phyloP scores from a whole-genome alignment of 768 basidiomycete species.

The Rhodosporidiobolus sp. region DNA sequence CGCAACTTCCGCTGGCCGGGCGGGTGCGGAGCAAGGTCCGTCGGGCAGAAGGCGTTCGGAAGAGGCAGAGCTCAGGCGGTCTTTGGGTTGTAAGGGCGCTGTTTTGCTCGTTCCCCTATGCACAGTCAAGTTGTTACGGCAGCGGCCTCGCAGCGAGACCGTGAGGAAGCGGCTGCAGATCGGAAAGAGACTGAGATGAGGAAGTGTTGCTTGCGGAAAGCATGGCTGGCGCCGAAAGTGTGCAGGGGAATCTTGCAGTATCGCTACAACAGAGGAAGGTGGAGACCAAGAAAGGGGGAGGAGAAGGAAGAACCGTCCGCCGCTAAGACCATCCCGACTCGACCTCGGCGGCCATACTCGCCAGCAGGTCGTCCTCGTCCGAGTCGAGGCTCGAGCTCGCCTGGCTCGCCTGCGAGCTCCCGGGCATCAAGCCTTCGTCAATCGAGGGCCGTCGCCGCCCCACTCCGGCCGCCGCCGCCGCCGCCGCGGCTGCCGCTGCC shows the following conservation, averaged over 20 bases:
- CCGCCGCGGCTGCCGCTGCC: too few relatives aligned
- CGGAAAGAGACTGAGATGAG: too few relatives aligned
- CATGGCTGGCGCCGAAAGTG: too few relatives aligned
- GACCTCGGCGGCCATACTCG: conserved; percentile 29
- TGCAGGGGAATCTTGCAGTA: too few relatives aligned
- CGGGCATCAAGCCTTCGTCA: not conserved
- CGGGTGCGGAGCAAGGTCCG: conserved; percentile 7
- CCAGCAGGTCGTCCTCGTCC: conserved; percentile 37
- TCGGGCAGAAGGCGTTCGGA: conserved; percentile 10
- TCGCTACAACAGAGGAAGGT: too few relatives aligned
- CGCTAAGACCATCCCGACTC: conserved; percentile 22
- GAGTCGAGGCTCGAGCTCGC: conserved; percentile 28
- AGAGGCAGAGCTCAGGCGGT: not conserved
- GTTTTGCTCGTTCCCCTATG: too few relatives aligned
- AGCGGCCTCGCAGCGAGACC: too few relatives aligned
- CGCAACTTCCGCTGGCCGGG: conserved; percentile 15
- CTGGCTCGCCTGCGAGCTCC: conserved; percentile 20
- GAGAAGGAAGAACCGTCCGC: too few relatives aligned
- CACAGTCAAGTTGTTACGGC: too few relatives aligned
- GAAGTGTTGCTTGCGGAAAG: too few relatives aligned
- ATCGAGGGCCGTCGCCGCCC: not conserved
- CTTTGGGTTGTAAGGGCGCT: conserved; percentile 6
- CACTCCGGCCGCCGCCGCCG: not conserved
- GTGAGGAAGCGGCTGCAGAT: too few relatives aligned
- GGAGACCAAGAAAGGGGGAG: too few relatives aligned